Evolutionary conservation across 352 stramenopile genomes (phyloP), one percentile per base, ranked within the genome.

Genomic region (Globisporangium lucens): DNA sequence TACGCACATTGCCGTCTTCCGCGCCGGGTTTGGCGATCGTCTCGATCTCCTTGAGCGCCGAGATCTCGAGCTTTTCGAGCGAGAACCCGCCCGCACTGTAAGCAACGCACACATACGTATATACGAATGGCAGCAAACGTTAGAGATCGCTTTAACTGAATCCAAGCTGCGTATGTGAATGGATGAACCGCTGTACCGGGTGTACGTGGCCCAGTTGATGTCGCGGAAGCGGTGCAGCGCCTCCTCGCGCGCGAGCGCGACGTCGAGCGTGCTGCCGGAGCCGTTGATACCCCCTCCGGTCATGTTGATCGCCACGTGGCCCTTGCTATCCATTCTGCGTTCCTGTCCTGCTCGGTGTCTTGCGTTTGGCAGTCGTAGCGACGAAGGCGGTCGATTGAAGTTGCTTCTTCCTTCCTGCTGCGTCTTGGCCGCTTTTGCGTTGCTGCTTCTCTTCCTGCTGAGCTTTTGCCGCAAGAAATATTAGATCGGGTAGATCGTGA

Each of bases 121-220:
- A 12, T 20, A 61, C 41, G 22, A 6, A 2, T 7, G 41, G 22
- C 15, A 12, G 1, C 13, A 49, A n/a, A 4, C 15, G 15, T 49
- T 49, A 49, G 41, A 3, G 15, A 9, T 49, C 41, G 41, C 38
- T 47, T 20, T 8, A 5, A 4, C 41, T 8, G 17, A n/a, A 49
- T 49, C 15, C 41, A 49, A 49, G 15, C 15, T 49, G 15, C 15
- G 9, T 20, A 13, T 20, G 41, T 49, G 41, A 8, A n/a, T 49
- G 7, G 41, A 49, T n/a, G 3, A 29, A 17, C 46, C 4, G 13
- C 6, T 69, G 2, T 75, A 94, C 86, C 88, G 86, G 64, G 88
- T 94, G 76, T 96, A 96, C 24, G 86, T 94, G 61, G 82, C 86
- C 88, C 88, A 96, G 72, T 96, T 96, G 71, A 96, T 96, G 71